phyloP scores from a whole-genome alignment of 202 grass and related monocot genomes.

The Thinopyrum obtusiflorum region DNA sequence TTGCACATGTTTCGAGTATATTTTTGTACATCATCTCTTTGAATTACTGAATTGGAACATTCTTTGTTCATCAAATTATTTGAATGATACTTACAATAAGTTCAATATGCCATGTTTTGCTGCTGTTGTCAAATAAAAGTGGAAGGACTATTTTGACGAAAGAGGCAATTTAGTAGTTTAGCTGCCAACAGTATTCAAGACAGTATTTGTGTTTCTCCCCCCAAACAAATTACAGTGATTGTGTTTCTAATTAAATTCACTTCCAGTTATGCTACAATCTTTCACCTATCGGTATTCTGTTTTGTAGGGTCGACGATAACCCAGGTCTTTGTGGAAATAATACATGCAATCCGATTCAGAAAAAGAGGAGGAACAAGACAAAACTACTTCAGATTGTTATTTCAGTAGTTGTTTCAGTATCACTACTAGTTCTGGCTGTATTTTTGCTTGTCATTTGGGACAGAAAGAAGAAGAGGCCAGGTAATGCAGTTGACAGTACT shows the following conservation, averaged over 20 bases:
- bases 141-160: neutral
- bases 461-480: neutral
- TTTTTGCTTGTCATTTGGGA: neutral
- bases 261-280: neutral
- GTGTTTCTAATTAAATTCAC: neutral
- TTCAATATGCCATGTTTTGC: neutral
- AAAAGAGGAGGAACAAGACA: neutral
- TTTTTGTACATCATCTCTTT: neutral
- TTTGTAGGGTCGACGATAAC: constrained; percentile 3
- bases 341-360: neutral
- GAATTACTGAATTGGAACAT: neutral
- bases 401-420: neutral
- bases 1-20: neutral
- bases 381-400: neutral
- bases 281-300: neutral
- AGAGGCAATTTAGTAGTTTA: neutral
- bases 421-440: neutral
- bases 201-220: neutral
- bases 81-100: neutral
- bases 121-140: neutral
- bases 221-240: too few relatives aligned
- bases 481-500: neutral
- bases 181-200: neutral
- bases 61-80: neutral
- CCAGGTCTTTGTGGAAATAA: neutral